These are phyloP conservation scores for Rosellinia necatrix DNA, from an alignment of 2,329 filamentous ascomycete genomes.

Conservation along the genomic window DNA sequence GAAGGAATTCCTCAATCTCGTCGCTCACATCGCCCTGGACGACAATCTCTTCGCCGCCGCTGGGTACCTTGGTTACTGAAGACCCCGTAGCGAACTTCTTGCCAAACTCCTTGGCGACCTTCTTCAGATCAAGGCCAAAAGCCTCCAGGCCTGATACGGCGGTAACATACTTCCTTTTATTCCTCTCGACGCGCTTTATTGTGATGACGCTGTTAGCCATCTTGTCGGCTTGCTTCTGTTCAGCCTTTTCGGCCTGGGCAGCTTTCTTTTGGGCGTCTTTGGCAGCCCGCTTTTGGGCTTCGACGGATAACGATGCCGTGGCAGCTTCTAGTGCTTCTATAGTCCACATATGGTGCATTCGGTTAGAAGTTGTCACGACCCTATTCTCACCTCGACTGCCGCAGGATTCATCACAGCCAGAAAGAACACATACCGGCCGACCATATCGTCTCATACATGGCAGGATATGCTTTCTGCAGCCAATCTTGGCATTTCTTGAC, in stretches of 20 bases:
- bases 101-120: constrained; percentile 92
- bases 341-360: background rate
- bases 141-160: constrained; percentile 88
- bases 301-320: constrained; percentile 82
- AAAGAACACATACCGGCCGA: constrained; percentile 68
- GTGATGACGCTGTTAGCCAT: constrained; percentile 81
- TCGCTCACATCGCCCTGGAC: constrained; percentile 96
- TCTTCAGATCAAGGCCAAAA: constrained; percentile 92
- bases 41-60: constrained; percentile 92
- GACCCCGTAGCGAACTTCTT: constrained; percentile 98
- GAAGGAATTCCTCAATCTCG: constrained; percentile 88
- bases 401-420: background rate
- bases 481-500: constrained; percentile 97
- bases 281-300: constrained; percentile 90
- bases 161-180: constrained; percentile 97
- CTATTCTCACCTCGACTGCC: background rate
- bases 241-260: constrained; percentile 86
- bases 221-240: constrained; percentile 80
- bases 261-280: constrained; percentile 98
- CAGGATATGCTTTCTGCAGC: constrained; percentile 76
- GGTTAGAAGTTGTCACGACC: background rate
- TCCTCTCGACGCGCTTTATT: constrained; percentile 97
- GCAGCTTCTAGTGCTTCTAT: constrained; percentile 81
- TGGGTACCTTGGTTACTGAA: constrained; percentile 86
- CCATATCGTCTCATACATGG: constrained; percentile 80